Evolutionary conservation across 768 basidiomycete genomes (phyloP), one percentile per base, ranked within the genome.

Genomic region (Strobilomyces echinocephalus): DNA sequence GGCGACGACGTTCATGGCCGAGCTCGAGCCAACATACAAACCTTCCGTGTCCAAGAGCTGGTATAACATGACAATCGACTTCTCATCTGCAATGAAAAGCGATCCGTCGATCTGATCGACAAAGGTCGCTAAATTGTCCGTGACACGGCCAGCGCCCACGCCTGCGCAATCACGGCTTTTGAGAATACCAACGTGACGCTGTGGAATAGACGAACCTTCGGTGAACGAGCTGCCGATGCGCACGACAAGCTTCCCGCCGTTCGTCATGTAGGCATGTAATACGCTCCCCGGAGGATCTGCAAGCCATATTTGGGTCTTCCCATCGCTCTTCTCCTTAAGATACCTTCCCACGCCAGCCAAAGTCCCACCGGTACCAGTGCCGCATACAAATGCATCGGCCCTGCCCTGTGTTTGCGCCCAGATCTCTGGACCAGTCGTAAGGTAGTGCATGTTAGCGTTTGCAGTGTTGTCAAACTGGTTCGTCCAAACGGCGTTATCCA

Each of bases 211-310:
- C 70, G 24, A 49, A 89, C 93, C 93, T 80, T 95, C 92, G 0
- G 93, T 94, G 61, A 95, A 92, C 5, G 89, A 92, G 59, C 89
- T 84, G 18, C 93, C 93, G 26, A 70, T 73, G 56, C 94, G 74
- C 64, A 95, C 93, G 16, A 73, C 69, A 49, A 92, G 72, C 68
- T 85, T 84, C 24, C 89, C 85, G 0, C 92, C 94, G 55, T 84
- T 91, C 40, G 77, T 79, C 43, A 98, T 68, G 63, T 91, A 91
- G 67, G 88, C 83, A 56, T 88, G 82, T 62, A 99, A 73, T 46
- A 97, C 91, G 66, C 91, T 93, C 39, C 97, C 97, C 0, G 97
- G 97, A 14, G 97, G 97, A 64, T 99, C 97, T 15, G 97, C 97
- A 31, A 99, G 74, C 91, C 91, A 98, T 49, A 90, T 78, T 72